Evolutionary conservation across 148 eudicot genomes (phyloP).

Genomic region (Diospyros kaki): DNA sequence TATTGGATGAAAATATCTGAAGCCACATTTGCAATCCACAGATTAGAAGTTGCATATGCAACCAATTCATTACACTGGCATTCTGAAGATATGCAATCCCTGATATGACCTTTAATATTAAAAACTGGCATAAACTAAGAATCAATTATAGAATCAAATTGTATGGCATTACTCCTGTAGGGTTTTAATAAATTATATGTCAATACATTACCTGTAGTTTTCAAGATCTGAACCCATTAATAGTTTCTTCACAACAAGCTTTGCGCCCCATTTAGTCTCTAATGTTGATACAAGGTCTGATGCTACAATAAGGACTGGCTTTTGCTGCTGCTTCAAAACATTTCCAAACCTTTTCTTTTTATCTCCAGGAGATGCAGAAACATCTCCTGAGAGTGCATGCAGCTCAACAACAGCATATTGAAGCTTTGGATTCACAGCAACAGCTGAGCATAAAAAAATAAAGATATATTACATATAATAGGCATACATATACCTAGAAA

Average conservation of each 20-base stretch:
- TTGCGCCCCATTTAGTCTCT: constrained; percentile 83
- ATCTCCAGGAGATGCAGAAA: constrained; percentile 37
- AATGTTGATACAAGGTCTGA: constrained; percentile 72
- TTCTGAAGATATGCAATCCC: not conserved
- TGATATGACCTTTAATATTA: not conserved
- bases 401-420: constrained; percentile 77
- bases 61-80: not conserved
- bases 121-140: not conserved
- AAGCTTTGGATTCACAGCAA: constrained; percentile 93
- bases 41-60: not conserved
- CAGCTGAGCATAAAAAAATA: constrained; percentile 47
- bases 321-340: constrained; percentile 41
- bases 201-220: constrained; percentile 52
- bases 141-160: not conserved
- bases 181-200: not conserved
- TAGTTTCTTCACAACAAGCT: constrained; percentile 63
- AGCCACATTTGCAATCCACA: constrained; percentile 6
- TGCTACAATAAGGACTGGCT: constrained; percentile 64
- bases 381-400: constrained; percentile 31
- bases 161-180: not conserved
- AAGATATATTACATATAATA: not conserved
- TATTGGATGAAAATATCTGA: constrained; percentile 80
- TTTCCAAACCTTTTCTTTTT: constrained; percentile 55
- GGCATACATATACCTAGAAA: not conserved
- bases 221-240: constrained; percentile 78